A percentile compares a stretch with the other conserved stretches of the same genome.
phyloP scores from a whole-genome alignment of 1,139 yeast species.

The Debaryomycetaceae sp. region DNA sequence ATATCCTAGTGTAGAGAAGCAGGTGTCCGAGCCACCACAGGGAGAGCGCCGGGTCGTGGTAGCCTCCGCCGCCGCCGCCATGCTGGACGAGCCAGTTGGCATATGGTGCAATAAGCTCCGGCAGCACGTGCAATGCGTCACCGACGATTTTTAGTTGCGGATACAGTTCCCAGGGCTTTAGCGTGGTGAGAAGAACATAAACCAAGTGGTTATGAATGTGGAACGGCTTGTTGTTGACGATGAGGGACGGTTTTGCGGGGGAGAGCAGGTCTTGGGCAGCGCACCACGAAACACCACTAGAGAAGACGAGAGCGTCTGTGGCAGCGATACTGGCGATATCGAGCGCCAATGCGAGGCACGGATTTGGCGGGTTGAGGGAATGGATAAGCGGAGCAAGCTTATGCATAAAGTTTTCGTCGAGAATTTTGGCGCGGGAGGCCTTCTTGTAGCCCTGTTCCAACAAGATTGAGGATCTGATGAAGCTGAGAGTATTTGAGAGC shows the following conservation, averaged over 20 bases:
- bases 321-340: conserved; percentile 13
- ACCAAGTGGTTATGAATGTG: conserved; percentile 57
- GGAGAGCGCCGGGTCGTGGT: conserved; percentile 60
- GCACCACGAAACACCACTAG: conserved; percentile 48
- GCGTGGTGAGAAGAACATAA: conserved; percentile 46
- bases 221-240: conserved; percentile 38
- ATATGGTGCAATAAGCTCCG: conserved; percentile 71
- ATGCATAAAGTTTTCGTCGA: conserved; percentile 67
- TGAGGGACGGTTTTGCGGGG: conserved; percentile 14
- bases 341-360: conserved; percentile 18
- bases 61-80: conserved; percentile 48
- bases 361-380: conserved; percentile 13
- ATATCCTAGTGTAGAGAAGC: conserved; percentile 46
- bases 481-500: conserved; percentile 29
- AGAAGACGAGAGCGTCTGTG: conserved; percentile 52
- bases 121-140: conserved; percentile 39
- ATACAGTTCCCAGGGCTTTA: conserved; percentile 77
- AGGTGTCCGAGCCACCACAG: conserved; percentile 80
- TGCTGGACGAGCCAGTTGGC: conserved; percentile 42
- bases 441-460: conserved; percentile 53
- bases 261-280: conserved; percentile 12
- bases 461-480: conserved; percentile 42
- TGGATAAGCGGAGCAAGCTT: conserved; percentile 46
- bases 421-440: conserved; percentile 60
- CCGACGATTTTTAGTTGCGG: conserved; percentile 47